Evolutionary conservation across 148 eudicot species (phyloP).

Genomic region (Silene uniflora): DNA sequence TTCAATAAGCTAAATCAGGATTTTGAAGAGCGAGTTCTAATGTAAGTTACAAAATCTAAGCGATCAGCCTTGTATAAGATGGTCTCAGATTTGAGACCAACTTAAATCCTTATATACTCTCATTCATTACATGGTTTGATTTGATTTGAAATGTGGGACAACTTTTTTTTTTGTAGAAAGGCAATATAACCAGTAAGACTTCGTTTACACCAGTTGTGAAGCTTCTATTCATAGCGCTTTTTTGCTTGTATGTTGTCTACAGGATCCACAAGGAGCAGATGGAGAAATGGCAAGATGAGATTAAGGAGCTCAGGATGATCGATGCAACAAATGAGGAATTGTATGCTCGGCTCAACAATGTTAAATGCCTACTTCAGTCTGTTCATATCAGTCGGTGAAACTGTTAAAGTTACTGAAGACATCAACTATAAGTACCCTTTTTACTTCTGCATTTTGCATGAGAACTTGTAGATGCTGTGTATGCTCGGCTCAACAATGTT

Average conservation of each 20-base stretch:
- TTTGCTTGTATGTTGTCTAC: constrained; percentile 20
- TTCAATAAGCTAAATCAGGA: constrained; percentile 60
- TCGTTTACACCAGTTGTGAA: background rate
- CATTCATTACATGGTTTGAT: background rate
- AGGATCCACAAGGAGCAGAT: constrained; percentile 90
- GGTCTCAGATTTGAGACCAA: background rate
- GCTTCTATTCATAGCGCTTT: constrained; percentile 12
- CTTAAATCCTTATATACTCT: background rate
- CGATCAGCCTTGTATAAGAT: background rate
- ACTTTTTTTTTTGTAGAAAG: background rate
- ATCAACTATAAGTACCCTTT: background rate
- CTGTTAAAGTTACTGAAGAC: constrained; percentile 8
- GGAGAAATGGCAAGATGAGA: constrained; percentile 87
- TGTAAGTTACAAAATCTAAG: constrained; percentile 37
- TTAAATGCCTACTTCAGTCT: constrained; percentile 63
- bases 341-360: constrained; percentile 56
- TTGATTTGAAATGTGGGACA: too few species aligned
- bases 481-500: constrained; percentile 60
- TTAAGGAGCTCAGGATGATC: constrained; percentile 66
- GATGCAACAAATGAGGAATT: constrained; percentile 73
- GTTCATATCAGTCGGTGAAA: constrained; percentile 46
- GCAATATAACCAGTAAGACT: background rate
- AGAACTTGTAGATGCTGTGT: background rate
- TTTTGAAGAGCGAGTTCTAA: constrained; percentile 75
- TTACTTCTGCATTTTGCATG: background rate